These are phyloP conservation scores for Globisporangium nagaii DNA, from an alignment of 352 stramenopile genomes.

Conservation along the genomic window DNA sequence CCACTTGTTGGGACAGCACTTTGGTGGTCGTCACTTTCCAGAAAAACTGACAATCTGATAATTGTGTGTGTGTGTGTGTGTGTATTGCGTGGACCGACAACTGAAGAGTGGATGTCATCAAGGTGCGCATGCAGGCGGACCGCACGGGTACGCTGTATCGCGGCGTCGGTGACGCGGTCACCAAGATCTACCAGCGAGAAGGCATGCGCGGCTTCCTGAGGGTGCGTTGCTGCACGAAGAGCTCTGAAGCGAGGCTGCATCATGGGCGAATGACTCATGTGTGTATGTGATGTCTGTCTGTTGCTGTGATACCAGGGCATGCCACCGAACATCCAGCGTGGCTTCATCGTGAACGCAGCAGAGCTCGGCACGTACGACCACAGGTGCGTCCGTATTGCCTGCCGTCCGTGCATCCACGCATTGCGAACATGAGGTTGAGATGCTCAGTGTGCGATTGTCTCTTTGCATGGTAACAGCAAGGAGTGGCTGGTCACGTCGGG, in stretches of 20 bases:
- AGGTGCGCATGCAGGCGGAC: conserved; percentile 83
- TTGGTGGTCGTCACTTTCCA: conserved; percentile 2
- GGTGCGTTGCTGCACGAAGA: conserved; percentile 14
- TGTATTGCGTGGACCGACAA: conserved; percentile 7
- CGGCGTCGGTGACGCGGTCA: conserved; percentile 59
- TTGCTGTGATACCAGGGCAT: conserved; percentile 35
- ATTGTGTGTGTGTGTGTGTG: not conserved
- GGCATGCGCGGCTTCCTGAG: conserved; percentile 65
- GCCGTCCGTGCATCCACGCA: no score
- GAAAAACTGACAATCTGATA: conserved; percentile 1
- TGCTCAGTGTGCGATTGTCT: no score
- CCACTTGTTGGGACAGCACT: not conserved
- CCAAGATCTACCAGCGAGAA: conserved; percentile 70
- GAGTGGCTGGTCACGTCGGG: conserved; percentile 63
- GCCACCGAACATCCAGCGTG: conserved; percentile 78
- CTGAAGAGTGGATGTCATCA: conserved; percentile 87
- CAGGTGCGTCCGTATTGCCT: no score
- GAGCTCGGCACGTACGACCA: conserved; percentile 87
- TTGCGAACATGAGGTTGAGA: no score
- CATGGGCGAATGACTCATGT: no score
- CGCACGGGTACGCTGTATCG: conserved; percentile 64
- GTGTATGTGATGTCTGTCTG: not conserved
- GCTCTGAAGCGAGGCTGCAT: no score
- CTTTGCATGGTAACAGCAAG: no score
- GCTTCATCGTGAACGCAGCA: conserved; percentile 83